phyloP scores from a whole-genome alignment of 2,329 filamentous ascomycete genomes.

The Teratosphaeriaceae sp. region DNA sequence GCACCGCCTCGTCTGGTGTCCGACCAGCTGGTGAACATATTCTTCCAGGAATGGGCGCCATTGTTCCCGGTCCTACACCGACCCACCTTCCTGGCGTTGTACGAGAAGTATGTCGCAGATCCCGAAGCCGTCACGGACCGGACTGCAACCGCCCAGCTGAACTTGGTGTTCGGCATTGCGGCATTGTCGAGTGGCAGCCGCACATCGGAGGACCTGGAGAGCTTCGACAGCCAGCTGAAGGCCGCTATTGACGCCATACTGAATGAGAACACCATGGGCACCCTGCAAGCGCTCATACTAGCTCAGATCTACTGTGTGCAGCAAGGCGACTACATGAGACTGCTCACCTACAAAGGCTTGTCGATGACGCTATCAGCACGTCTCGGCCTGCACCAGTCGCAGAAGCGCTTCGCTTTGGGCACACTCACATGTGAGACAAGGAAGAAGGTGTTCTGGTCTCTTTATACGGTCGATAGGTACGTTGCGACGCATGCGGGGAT shows the following conservation, averaged over 20 bases:
- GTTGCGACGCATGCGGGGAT: no score
- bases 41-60: constrained; percentile 97
- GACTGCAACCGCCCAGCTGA: constrained; percentile 77
- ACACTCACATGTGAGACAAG: constrained; percentile 79
- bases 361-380: constrained; percentile 80
- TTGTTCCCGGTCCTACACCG: constrained; percentile 89
- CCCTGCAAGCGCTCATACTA: constrained; percentile 80
- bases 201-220: constrained; percentile 44
- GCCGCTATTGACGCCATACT: constrained; percentile 67
- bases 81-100: constrained; percentile 76
- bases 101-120: constrained; percentile 76
- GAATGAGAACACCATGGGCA: constrained; percentile 73
- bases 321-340: constrained; percentile 73
- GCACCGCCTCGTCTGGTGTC: constrained; percentile 81
- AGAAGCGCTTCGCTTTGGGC: constrained; percentile 79
- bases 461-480: constrained; percentile 90
- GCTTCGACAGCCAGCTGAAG: constrained; percentile 77
- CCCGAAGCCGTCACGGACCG: constrained; percentile 69
- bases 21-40: constrained; percentile 90
- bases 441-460: constrained; percentile 95
- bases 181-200: constrained; percentile 52
- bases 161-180: constrained; percentile 88
- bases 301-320: constrained; percentile 86
- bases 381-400: constrained; percentile 82
- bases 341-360: constrained; percentile 86